A percentile compares a stretch with the other conserved stretches of the same genome.
These are phyloP conservation scores for Syzygium malaccense DNA, from an alignment of 441 rosid genomes.

Conservation along the genomic window DNA sequence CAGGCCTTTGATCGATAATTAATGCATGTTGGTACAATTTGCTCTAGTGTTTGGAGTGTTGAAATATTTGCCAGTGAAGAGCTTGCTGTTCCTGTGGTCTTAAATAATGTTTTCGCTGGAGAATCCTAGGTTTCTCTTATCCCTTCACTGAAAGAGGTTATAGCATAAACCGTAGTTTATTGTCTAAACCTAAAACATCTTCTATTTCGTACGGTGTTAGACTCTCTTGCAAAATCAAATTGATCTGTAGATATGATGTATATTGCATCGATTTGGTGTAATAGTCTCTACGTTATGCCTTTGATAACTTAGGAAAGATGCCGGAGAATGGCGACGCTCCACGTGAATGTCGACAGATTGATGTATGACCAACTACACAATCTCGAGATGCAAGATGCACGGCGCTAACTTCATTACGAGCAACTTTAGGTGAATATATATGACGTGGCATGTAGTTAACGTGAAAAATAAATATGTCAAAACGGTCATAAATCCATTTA, in stretches of 20 bases:
- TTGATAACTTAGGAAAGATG: neutral
- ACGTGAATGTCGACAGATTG: neutral
- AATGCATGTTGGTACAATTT: neutral
- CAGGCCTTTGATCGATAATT: neutral
- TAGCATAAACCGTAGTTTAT: neutral
- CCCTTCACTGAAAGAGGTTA: neutral
- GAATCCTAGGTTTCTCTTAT: neutral
- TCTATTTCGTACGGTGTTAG: neutral
- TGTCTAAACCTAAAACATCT: neutral
- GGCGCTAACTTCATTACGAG: neutral
- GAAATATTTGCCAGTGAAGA: neutral
- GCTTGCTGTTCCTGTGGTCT: neutral
- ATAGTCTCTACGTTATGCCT: neutral
- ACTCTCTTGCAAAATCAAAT: neutral
- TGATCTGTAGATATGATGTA: neutral
- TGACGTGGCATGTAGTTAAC: neutral
- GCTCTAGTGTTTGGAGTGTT: neutral
- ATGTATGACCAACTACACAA: neutral
- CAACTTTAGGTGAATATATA: neutral
- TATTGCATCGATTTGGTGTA: neutral
- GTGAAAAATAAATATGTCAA: neutral
- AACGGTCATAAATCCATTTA: too few species aligned
- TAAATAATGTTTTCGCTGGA: neutral
- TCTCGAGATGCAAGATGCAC: neutral
- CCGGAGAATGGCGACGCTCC: neutral